Conservation (phyloP, 2,329 filamentous ascomycete genomes). For the Aureobasidium leucospermi region DNA sequence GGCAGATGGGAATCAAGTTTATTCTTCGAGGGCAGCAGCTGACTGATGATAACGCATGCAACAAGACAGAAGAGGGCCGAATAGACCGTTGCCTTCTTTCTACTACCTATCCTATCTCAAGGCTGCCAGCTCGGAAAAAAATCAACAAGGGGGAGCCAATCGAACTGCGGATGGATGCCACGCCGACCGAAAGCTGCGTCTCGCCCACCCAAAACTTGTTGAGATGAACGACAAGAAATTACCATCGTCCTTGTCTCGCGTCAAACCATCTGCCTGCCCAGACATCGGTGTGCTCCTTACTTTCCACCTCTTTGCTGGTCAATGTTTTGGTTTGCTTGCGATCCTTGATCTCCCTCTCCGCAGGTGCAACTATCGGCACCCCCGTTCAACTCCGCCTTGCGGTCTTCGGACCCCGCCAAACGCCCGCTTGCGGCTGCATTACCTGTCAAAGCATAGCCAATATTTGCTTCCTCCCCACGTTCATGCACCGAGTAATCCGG, state of each 20-base stretch:
- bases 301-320: neutral
- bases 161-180: conserved; percentile 11
- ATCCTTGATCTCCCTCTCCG: neutral
- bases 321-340: neutral
- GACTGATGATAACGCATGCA: conserved; percentile 4
- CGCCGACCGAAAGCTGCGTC: conserved; percentile 1
- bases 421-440: conserved; percentile 4
- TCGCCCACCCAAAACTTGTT: conserved; percentile 11
- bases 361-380: neutral
- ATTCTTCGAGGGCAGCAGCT: neutral
- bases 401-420: conserved; percentile 7
- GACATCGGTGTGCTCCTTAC: neutral
- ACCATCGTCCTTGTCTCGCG: neutral
- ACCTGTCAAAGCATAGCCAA: conserved; percentile 4
- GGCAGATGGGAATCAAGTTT: neutral
- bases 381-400: conserved; percentile 1
- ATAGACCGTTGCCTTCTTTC: conserved; percentile 5
- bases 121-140: neutral
- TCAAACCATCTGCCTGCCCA: neutral
- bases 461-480: neutral
- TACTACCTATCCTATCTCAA: neutral
- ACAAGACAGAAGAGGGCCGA: conserved; percentile 8
- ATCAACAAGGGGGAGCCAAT: conserved; percentile 10
- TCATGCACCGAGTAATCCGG: neutral
- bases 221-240: conserved; percentile 6